Conservation (phyloP, 1,139 yeast genomes). For the Saccharomyces hybrid region DNA sequence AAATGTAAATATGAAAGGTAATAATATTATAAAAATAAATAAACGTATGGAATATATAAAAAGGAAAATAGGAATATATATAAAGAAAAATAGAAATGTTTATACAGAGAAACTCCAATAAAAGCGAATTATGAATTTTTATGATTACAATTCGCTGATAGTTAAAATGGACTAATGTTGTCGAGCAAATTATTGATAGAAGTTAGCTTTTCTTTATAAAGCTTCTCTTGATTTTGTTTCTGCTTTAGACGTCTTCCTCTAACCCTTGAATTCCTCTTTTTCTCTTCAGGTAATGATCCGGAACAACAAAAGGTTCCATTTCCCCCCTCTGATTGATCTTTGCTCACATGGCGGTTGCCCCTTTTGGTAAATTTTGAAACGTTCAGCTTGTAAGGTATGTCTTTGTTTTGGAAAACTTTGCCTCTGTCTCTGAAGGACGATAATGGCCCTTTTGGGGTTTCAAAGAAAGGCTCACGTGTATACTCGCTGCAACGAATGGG, state of each 20-base stretch:
- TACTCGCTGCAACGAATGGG: not conserved
- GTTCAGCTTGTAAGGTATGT: slow-evolving; percentile 17
- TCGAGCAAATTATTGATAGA: not conserved
- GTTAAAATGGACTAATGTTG: not conserved
- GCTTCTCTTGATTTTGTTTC: slow-evolving; percentile 18
- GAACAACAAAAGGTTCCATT: slow-evolving; percentile 15
- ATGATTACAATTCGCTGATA: too few relatives aligned
- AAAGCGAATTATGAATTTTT: too few relatives aligned
- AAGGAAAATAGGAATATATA: not conserved
- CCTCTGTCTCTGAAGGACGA: slow-evolving; percentile 77
- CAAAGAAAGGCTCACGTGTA: slow-evolving; percentile 14
- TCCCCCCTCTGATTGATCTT: slow-evolving; percentile 32
- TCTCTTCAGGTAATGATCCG: slow-evolving; percentile 23
- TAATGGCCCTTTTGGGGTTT: slow-evolving; percentile 62
- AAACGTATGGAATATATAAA: not conserved
- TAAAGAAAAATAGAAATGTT: not conserved
- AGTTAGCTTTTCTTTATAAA: not conserved
- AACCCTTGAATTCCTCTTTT: slow-evolving; percentile 26
- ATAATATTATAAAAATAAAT: not conserved
- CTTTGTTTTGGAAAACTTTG: slow-evolving; percentile 29
- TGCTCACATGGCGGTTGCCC: slow-evolving; percentile 31
- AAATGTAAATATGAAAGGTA: not conserved
- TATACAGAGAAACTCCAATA: too few relatives aligned
- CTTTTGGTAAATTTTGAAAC: slow-evolving; percentile 12
- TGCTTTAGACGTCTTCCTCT: slow-evolving; percentile 26